A percentile compares a stretch with the other conserved stretches of the same genome.
Conservation (phyloP, 352 stramenopile genomes). For the Salisapilia sapeloensis region DNA sequence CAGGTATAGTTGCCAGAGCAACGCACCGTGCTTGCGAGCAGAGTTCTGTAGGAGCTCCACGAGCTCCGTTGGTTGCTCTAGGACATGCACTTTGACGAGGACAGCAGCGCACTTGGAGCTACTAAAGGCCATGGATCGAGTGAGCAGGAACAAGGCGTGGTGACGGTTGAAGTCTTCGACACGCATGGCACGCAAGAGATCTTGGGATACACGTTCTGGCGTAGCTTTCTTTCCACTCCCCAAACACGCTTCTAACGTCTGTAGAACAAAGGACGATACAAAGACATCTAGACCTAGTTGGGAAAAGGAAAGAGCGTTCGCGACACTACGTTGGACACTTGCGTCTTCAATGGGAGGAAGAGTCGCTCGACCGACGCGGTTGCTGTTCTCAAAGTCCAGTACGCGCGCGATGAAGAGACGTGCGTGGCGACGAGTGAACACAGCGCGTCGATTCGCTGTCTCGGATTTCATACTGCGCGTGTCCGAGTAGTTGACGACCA, state of each 20-base stretch:
- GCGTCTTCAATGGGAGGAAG: slow-evolving; percentile 9
- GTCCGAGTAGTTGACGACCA: slow-evolving; percentile 84
- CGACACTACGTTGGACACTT: slow-evolving; percentile 51
- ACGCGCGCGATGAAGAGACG: slow-evolving; percentile 66
- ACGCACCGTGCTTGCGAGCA: slow-evolving; percentile 58
- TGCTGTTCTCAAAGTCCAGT: slow-evolving; percentile 64
- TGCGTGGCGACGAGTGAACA: slow-evolving; percentile 75
- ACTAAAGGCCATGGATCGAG: slow-evolving; percentile 72
- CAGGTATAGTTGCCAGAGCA: slow-evolving; percentile 77
- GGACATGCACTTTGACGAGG: slow-evolving; percentile 73
- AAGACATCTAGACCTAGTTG: slow-evolving; percentile 70
- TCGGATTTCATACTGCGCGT: slow-evolving; percentile 74
- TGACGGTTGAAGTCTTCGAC: slow-evolving; percentile 78
- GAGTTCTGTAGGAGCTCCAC: slow-evolving; percentile 79
- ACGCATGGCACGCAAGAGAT: slow-evolving; percentile 68
- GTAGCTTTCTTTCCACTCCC: slow-evolving; percentile 76
- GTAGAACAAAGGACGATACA: slow-evolving; percentile 51
- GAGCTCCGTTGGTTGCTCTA: slow-evolving; percentile 73
- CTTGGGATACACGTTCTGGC: slow-evolving; percentile 46
- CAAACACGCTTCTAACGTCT: slow-evolving; percentile 74
- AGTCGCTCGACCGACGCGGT: slow-evolving; percentile 36
- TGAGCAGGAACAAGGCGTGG: slow-evolving; percentile 72
- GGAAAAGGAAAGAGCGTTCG: slow-evolving; percentile 63
- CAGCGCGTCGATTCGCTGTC: slow-evolving; percentile 58
- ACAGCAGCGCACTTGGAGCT: slow-evolving; percentile 77